phyloP scores from a whole-genome alignment of 1,284 basidiomycete species.

The Amylostereum areolatum region DNA sequence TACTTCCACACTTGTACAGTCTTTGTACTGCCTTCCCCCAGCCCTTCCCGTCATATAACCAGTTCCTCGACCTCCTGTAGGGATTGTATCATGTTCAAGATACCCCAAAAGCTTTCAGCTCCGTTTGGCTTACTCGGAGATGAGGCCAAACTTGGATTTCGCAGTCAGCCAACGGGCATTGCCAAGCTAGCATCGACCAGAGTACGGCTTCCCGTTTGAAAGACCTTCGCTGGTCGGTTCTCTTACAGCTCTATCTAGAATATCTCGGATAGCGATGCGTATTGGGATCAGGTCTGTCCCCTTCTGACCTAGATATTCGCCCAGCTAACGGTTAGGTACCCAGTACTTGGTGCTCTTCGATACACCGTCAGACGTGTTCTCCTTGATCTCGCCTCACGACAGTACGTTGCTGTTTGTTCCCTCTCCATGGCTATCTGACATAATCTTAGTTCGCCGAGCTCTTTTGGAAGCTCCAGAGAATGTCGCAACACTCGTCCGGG shows the following conservation, averaged over 20 bases:
- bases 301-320: conserved; percentile 6
- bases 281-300: conserved; percentile 76
- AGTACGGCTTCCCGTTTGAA: conserved; percentile 41
- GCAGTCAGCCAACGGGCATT: conserved; percentile 74
- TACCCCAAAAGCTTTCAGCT: conserved; percentile 65
- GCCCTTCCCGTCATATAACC: too few species aligned
- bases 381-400: conserved; percentile 80
- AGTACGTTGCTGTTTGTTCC: conserved; percentile 41
- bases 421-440: neutral
- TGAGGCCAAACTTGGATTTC: conserved; percentile 84
- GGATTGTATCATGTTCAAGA: conserved; percentile 46
- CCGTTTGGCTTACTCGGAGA: conserved; percentile 82
- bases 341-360: conserved; percentile 84
- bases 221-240: too few species aligned
- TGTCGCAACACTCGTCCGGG: conserved; percentile 73
- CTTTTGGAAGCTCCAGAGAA: conserved; percentile 81
- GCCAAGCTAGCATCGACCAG: conserved; percentile 64
- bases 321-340: conserved; percentile 10
- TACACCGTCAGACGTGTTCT: conserved; percentile 83
- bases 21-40: too few species aligned
- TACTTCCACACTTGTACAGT: too few species aligned
- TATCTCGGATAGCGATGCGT: conserved; percentile 66
- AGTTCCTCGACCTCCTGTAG: too few species aligned
- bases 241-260: conserved; percentile 36
- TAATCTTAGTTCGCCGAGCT: conserved; percentile 64